Evolutionary conservation across 2,329 filamentous ascomycete species (phyloP), one percentile per base, ranked within the genome.

Genomic region (Microcera coccophila): DNA sequence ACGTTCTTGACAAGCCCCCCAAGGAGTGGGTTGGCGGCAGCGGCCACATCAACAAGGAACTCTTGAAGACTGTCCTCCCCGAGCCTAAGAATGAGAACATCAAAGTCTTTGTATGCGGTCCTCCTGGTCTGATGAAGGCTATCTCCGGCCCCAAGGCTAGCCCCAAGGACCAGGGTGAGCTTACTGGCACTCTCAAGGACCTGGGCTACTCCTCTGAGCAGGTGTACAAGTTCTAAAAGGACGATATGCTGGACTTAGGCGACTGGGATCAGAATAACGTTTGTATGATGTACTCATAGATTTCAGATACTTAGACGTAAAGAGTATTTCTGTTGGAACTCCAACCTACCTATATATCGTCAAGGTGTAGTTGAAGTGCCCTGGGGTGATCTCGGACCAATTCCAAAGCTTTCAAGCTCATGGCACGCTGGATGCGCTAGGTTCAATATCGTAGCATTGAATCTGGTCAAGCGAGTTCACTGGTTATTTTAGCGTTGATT

Each of bases 51-150:
- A 87, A 71, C 67, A 94, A 95, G 78, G 90, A 96, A 53, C 76
- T 97, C 44, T 72, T 98, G 61, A 95, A 97, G 84, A 91, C 87
- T 38, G 90, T 96, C 9, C 78, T 97, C 12, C 93, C 93, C 10
- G 90, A 94, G 70, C 90, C 93, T 50, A 93, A 93, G 78, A 78
- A 79, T 58, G 86, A 86, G 53, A 93, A 95, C 72, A 83, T 95
- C 74, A 97, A 97, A 82, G 69, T 97, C 50, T 97, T 98, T 62
- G 88, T 98, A 28, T 97, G 91, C 68, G 91, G 91, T 0, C 93
- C 93, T 11, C 90, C 91, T 3, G 87, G 84, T 32, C 66, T 97
- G 76, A 95, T 95, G 82, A 95, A 95, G 69, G 86, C 90, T 46
- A 82, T 97, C 55, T 91, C 86, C 28, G 93, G 93, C 24, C 70